phyloP scores from a whole-genome alignment of 2,329 filamentous ascomycete genomes.

The Ophiostoma tasmaniense region DNA sequence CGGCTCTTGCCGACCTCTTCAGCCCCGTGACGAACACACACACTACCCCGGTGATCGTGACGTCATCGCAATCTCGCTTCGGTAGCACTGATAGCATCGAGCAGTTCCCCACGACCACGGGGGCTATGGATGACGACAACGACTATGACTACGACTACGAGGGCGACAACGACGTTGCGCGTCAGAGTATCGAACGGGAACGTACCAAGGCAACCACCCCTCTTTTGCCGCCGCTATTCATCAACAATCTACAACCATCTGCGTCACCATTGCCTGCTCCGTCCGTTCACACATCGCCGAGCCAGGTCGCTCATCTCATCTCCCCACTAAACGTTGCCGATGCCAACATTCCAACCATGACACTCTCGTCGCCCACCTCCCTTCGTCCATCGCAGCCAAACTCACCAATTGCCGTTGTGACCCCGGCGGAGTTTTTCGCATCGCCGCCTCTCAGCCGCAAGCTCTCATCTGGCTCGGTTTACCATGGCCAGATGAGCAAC shows the following conservation, averaged over 20 bases:
- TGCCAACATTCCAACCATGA: slow-evolving; percentile 11
- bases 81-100: slow-evolving; percentile 50
- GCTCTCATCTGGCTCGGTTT: slow-evolving; percentile 69
- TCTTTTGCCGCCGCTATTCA: slow-evolving; percentile 73
- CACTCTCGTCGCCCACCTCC: slow-evolving; percentile 6
- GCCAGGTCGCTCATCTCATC: slow-evolving; percentile 47
- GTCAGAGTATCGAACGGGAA: slow-evolving; percentile 47
- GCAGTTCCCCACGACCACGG: slow-evolving; percentile 7
- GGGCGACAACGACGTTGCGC: slow-evolving; percentile 38
- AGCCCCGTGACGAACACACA: slow-evolving; percentile 29
- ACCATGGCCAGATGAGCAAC: slow-evolving; percentile 37
- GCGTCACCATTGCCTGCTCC: slow-evolving; percentile 36
- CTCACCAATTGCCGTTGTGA: neutral
- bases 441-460: slow-evolving; percentile 70
- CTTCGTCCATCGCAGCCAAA: neutral
- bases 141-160: slow-evolving; percentile 34
- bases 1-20: slow-evolving; percentile 29
- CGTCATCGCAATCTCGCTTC: slow-evolving; percentile 41
- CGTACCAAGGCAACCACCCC: slow-evolving; percentile 66
- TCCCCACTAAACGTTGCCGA: neutral
- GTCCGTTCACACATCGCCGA: slow-evolving; percentile 59
- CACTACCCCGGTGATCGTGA: neutral
- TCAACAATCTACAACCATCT: slow-evolving; percentile 35
- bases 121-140: slow-evolving; percentile 25
- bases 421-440: slow-evolving; percentile 28